These are phyloP conservation scores for Davidsoniella virescens DNA, from an alignment of 2,329 filamentous ascomycete species.

Conservation along the genomic window DNA sequence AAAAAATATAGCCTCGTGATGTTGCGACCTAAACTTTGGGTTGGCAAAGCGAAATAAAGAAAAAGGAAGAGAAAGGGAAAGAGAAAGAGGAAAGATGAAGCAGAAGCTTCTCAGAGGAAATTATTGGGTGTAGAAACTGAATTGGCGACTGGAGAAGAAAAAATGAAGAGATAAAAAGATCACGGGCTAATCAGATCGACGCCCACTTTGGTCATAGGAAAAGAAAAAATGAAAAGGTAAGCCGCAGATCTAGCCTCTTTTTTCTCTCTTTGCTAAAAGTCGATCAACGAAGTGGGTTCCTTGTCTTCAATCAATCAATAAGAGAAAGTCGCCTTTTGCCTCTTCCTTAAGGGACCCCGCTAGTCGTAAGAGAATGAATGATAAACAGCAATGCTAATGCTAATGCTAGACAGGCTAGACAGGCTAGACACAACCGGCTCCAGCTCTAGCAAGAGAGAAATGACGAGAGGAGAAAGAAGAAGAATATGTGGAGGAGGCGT, in stretches of 20 bases:
- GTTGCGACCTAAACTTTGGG: not conserved
- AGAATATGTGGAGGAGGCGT: no score
- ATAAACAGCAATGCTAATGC: no score
- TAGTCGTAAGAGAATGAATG: no score
- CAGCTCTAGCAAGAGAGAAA: no score
- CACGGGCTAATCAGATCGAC: conserved; percentile 18
- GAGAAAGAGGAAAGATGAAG: not conserved
- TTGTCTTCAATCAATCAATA: no score
- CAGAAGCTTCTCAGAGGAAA: not conserved
- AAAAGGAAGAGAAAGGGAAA: not conserved
- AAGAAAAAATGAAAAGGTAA: not conserved
- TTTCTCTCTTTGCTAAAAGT: not conserved
- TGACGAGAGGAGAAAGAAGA: no score
- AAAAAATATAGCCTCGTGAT: no score
- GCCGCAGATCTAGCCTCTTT: not conserved
- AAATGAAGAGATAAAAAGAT: conserved; percentile 21
- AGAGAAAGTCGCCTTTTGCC: no score
- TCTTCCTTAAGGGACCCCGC: no score
- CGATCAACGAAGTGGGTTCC: not conserved
- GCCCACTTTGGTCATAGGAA: not conserved
- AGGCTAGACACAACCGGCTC: no score
- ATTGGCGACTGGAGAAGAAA: conserved; percentile 7
- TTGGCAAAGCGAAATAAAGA: not conserved
- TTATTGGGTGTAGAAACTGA: not conserved
- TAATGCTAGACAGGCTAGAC: no score